Base-by-base conservation (phyloP, 768 basidiomycete genomes). In the Leccinum ochraceum region DNA sequence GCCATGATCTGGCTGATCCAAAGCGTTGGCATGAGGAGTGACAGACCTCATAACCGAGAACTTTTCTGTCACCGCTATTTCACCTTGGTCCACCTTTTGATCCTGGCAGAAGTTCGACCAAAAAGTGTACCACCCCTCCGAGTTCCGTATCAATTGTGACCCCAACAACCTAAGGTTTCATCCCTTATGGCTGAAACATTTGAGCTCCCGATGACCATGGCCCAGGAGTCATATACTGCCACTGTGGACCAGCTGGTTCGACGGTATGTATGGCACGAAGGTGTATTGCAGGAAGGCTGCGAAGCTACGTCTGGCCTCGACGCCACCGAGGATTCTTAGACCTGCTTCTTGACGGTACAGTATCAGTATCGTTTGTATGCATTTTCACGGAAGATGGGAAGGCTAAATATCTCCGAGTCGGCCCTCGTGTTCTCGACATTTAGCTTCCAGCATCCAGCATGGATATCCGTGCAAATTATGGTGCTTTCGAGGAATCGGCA, bases 401-500 rank as follows among this genome's bases (percentile, higher is more conserved):
- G 28, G n/a, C 28, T 51, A 3, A 26, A 28, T 28, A 7, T 26
- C 26, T 26, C 26, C 26, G 6, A 26, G 6, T 39, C 37, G 53
- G 24, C 26, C 6, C 28, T 53, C 36, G 51, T 37, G 16, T 53
- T 16, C 16, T 16, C 6, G 16, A 39, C 16, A 1, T 44, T 48
- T 20, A 63, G 62, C 60, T 22, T 63, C 48, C n/a, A 48, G 42
- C 26, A 61, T 61, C 30, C n/a, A 48, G 42, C 26, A 61, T 61
- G 37, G 28, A 32, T 48, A 42, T 62, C 22, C 14, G 16, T 16
- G 37, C 16, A 16, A 37, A 14, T 37, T 28, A 22, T 46, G 14
- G 37, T 7, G 16, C 53, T 53, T 26, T 20, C 11, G 32, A 26
- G 36, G n/a, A 10, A 54, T 54, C n/a, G 5, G 59, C 20, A 32